Conservation (phyloP, 129 eudicot species). For the Glebionis coronaria region DNA sequence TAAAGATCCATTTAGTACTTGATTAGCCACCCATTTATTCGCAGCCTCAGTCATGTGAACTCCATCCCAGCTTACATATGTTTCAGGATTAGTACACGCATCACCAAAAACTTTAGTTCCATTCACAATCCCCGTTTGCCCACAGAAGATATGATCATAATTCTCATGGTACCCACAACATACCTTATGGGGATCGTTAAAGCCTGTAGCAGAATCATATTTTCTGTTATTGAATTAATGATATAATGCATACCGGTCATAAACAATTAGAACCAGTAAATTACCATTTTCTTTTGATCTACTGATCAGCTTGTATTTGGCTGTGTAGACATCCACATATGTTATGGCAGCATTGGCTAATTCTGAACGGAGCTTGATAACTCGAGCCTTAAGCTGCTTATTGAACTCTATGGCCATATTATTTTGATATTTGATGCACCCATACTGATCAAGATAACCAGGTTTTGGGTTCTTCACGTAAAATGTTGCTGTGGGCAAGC, state of each 20-base stretch:
- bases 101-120: slow-evolving; percentile 47
- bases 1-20: slow-evolving; percentile 16
- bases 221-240: no score
- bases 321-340: slow-evolving; percentile 55
- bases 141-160: slow-evolving; percentile 41
- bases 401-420: slow-evolving; percentile 54
- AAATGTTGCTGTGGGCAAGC: slow-evolving; percentile 44
- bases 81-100: slow-evolving; percentile 43
- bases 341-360: slow-evolving; percentile 55
- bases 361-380: slow-evolving; percentile 41
- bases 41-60: slow-evolving; percentile 70
- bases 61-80: slow-evolving; percentile 58
- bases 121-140: slow-evolving; percentile 33
- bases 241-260: no score
- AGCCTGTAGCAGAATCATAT: slow-evolving; percentile 42
- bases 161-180: slow-evolving; percentile 60
- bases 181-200: slow-evolving; percentile 43
- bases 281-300: slow-evolving; percentile 40
- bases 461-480: slow-evolving; percentile 39
- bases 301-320: slow-evolving; percentile 57
- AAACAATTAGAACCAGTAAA: background rate
- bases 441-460: slow-evolving; percentile 52
- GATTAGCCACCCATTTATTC: slow-evolving; percentile 54
- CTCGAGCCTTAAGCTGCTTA: slow-evolving; percentile 46
- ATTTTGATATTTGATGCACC: slow-evolving; percentile 56